A percentile compares a stretch with the other conserved stretches of the same genome.
Conservation (phyloP, 768 basidiomycete genomes). For the Phylloporus rhodoxanthus region DNA sequence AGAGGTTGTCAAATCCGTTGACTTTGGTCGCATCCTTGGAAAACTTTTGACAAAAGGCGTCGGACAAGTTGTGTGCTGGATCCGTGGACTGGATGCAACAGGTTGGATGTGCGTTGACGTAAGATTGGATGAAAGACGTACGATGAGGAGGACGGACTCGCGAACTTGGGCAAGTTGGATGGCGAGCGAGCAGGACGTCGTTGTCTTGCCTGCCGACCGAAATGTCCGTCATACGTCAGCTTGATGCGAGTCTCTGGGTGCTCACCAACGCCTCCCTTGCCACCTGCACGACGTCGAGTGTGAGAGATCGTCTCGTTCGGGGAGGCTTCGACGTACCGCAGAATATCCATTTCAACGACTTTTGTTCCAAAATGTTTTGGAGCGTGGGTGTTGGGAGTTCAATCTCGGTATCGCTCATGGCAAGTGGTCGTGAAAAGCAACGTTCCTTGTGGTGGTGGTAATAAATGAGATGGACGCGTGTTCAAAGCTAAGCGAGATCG, state of each 20-base stretch:
- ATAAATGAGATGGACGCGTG: constrained; percentile 17
- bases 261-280: constrained; percentile 97
- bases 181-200: constrained; percentile 95
- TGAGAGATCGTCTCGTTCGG: constrained; percentile 13
- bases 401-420: constrained; percentile 35
- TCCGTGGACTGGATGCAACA: constrained; percentile 74
- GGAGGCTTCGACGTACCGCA: constrained; percentile 59
- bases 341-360: constrained; percentile 95
- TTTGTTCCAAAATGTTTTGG: constrained; percentile 93
- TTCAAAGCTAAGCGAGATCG: constrained; percentile 15
- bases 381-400: constrained; percentile 75
- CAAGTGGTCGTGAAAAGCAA: constrained; percentile 8
- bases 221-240: background rate
- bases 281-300: constrained; percentile 49
- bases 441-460: background rate
- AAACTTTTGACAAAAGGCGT: constrained; percentile 98
- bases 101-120: background rate
- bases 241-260: constrained; percentile 6
- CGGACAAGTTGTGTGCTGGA: constrained; percentile 98
- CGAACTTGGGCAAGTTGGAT: constrained; percentile 87
- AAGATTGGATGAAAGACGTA: constrained; percentile 35
- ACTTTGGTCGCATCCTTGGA: constrained; percentile 98
- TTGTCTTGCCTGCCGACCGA: constrained; percentile 79
- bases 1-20: constrained; percentile 95
- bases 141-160: constrained; percentile 95